Percentiles rank a stretch among this genome's conserved stretches.
Conservation (phyloP, 2,329 filamentous ascomycete genomes). For the Aschersonia sp. region DNA sequence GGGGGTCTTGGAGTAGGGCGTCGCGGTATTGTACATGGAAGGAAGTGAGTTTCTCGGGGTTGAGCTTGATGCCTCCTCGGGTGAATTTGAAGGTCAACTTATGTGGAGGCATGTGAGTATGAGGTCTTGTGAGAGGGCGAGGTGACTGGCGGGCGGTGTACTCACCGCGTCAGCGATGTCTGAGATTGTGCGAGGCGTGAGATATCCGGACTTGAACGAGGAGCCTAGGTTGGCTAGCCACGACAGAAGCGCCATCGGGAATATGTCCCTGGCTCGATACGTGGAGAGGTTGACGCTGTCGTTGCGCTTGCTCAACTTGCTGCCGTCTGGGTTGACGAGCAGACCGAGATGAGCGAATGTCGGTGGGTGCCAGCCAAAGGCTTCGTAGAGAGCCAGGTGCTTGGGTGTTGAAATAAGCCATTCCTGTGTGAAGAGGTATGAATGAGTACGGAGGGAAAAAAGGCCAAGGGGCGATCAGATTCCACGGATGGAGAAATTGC, state of each 20-base stretch:
- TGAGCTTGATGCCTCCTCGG: conserved; percentile 75
- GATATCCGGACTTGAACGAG: conserved; percentile 13
- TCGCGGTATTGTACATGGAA: conserved; percentile 56
- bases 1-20: conserved; percentile 14
- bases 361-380: conserved; percentile 60
- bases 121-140: no score
- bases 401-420: conserved; percentile 91
- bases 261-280: conserved; percentile 30
- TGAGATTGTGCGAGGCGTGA: conserved; percentile 34
- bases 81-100: conserved; percentile 85
- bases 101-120: no score
- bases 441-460: neutral
- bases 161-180: conserved; percentile 56
- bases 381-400: conserved; percentile 55
- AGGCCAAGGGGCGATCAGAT: neutral
- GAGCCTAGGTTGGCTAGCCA: conserved; percentile 61
- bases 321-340: conserved; percentile 51
- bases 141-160: conserved; percentile 1
- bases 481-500: conserved; percentile 10
- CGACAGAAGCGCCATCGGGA: conserved; percentile 47
- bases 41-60: conserved; percentile 64
- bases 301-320: conserved; percentile 80
- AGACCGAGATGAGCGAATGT: conserved; percentile 71
- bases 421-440: conserved; percentile 37
- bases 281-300: conserved; percentile 31